Conservation (phyloP, 2,329 filamentous ascomycete genomes). For the Scytalidium sp. region DNA sequence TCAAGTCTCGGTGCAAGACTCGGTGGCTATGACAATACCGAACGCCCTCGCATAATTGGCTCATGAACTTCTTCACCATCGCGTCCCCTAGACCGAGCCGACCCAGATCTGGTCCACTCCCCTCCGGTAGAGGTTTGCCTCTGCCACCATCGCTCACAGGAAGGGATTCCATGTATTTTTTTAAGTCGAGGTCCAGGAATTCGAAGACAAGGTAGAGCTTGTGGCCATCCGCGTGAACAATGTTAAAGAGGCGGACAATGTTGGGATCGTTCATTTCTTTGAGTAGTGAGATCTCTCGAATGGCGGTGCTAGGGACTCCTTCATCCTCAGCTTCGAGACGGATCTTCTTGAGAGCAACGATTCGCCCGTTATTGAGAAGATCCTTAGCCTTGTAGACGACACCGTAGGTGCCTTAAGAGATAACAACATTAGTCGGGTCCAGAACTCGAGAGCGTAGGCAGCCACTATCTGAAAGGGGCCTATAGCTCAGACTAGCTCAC, state of each 20-base stretch:
- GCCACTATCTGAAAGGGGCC: background rate
- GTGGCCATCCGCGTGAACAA: conserved; percentile 90
- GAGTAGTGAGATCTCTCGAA: conserved; percentile 88
- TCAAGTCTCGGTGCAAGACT: conserved; percentile 82
- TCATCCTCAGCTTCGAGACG: conserved; percentile 91
- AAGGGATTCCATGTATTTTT: conserved; percentile 94
- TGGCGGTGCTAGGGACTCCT: conserved; percentile 87
- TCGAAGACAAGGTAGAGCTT: conserved; percentile 94
- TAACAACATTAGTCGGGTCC: background rate
- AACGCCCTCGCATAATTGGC: conserved; percentile 79
- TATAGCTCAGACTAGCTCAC: conserved; percentile 44
- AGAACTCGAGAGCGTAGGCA: background rate
- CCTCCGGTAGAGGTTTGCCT: conserved; percentile 81
- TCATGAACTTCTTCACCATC: conserved; percentile 93
- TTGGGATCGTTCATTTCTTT: conserved; percentile 94
- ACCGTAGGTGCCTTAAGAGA: conserved; percentile 75
- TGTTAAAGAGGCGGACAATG: conserved; percentile 85
- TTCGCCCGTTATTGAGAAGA: conserved; percentile 75
- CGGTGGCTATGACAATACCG: conserved; percentile 88
- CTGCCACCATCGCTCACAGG: conserved; percentile 81
- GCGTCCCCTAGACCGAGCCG: conserved; percentile 70
- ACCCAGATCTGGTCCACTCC: conserved; percentile 60
- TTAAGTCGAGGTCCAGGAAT: conserved; percentile 86
- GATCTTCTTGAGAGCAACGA: conserved; percentile 94
- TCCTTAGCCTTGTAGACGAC: conserved; percentile 94